phyloP scores from a whole-genome alignment of 345 rosid genomes.

The Iberis pinnata region DNA sequence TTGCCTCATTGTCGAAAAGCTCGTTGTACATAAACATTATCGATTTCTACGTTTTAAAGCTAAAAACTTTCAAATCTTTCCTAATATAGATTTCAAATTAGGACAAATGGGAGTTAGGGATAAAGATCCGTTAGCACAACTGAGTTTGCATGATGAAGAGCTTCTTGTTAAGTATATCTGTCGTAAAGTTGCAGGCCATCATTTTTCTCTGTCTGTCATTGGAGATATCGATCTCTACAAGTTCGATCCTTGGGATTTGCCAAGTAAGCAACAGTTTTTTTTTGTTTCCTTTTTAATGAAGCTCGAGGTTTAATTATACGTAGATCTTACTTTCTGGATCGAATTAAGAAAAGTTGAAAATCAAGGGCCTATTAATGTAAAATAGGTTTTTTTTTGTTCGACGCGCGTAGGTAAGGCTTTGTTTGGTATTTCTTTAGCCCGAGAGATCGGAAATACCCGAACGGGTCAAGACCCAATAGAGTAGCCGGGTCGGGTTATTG shows the following conservation, averaged over 20 bases:
- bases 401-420: constrained; percentile 41
- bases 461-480: constrained; percentile 40
- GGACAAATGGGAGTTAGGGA: constrained; percentile 54
- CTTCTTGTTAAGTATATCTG: constrained; percentile 84
- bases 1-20: constrained; percentile 1
- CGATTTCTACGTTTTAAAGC: too few relatives aligned
- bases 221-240: constrained; percentile 89
- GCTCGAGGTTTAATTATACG: too few relatives aligned
- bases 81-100: not conserved
- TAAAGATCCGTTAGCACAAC: constrained; percentile 61
- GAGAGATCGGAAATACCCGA: constrained; percentile 67
- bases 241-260: constrained; percentile 88
- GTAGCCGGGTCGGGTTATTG: constrained; percentile 54
- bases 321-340: too few relatives aligned
- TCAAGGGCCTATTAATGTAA: too few relatives aligned
- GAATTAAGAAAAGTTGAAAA: too few relatives aligned
- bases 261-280: constrained; percentile 42
- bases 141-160: constrained; percentile 94
- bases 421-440: constrained; percentile 57
- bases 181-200: constrained; percentile 70
- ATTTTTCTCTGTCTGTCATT: constrained; percentile 58
- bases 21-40: constrained; percentile 5
- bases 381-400: not conserved
- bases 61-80: not conserved
- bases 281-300: too few relatives aligned